Percentiles rank a stretch among this genome's conserved stretches.
phyloP scores from a whole-genome alignment of 345 rosid genomes.

The Citrus australasica region DNA sequence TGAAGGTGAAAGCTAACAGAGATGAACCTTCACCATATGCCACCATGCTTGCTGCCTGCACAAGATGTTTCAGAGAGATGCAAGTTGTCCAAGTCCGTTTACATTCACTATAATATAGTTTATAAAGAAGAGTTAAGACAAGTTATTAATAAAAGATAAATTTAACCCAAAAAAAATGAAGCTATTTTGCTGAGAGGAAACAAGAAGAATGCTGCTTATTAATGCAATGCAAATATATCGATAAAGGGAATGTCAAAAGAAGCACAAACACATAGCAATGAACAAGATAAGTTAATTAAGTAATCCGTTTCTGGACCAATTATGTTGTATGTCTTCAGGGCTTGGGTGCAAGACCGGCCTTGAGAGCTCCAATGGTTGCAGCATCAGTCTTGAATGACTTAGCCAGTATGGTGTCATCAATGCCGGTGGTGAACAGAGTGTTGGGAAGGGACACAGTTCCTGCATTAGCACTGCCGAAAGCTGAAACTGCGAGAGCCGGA shows the following conservation, averaged over 20 bases:
- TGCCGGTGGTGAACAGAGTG: constrained; percentile 25
- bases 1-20: constrained; percentile 49
- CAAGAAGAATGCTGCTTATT: background rate
- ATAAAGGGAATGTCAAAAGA: background rate
- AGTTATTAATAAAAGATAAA: background rate
- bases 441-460: constrained; percentile 23
- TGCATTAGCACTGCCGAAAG: constrained; percentile 32
- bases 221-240: background rate
- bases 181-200: background rate
- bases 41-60: constrained; percentile 48
- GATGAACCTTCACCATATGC: constrained; percentile 48
- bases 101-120: background rate
- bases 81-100: constrained; percentile 11
- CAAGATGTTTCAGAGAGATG: constrained; percentile 41
- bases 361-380: constrained; percentile 24
- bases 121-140: background rate
- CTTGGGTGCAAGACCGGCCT: constrained; percentile 25
- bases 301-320: background rate
- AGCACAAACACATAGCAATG: background rate
- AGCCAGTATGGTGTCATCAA: constrained; percentile 33
- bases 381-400: constrained; percentile 31
- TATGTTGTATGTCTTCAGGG: background rate
- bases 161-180: background rate
- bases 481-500: constrained; percentile 18
- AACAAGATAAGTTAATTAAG: background rate